Percentiles rank a stretch among this genome's conserved stretches.
Evolutionary conservation across 495 filamentous ascomycete genomes (phyloP).

Genomic region (Monascus purpureus): DNA sequence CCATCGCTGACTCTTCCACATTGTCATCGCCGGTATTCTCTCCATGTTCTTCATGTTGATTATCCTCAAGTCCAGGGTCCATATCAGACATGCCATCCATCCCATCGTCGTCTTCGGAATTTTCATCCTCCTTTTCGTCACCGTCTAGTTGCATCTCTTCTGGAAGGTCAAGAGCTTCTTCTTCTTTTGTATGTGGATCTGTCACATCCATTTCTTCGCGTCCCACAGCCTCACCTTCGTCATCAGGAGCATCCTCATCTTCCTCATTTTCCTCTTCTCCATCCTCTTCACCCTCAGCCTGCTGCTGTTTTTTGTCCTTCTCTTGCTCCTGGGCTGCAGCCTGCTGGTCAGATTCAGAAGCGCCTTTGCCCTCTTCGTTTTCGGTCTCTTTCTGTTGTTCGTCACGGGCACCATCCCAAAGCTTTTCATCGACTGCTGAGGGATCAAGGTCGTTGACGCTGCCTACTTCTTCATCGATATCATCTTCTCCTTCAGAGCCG

Average conservation of each 20-base stretch:
- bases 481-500: slow-evolving; percentile 42
- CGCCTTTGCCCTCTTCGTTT: slow-evolving; percentile 54
- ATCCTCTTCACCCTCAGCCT: slow-evolving; percentile 33
- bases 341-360: slow-evolving; percentile 48
- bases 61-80: slow-evolving; percentile 39
- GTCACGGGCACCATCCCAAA: slow-evolving; percentile 80
- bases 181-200: slow-evolving; percentile 62
- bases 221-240: slow-evolving; percentile 47
- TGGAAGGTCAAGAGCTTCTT: slow-evolving; percentile 48
- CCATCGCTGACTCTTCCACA: slow-evolving; percentile 21
- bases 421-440: slow-evolving; percentile 86
- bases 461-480: slow-evolving; percentile 78
- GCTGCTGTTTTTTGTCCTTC: slow-evolving; percentile 24
- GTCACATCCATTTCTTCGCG: slow-evolving; percentile 47
- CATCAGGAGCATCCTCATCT: slow-evolving; percentile 40
- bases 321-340: slow-evolving; percentile 45
- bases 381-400: slow-evolving; percentile 72
- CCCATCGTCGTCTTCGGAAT: slow-evolving; percentile 51
- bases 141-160: slow-evolving; percentile 60
- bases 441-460: slow-evolving; percentile 82
- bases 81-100: slow-evolving; percentile 62
- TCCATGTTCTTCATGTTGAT: slow-evolving; percentile 22
- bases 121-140: slow-evolving; percentile 46
- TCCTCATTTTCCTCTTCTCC: slow-evolving; percentile 41
- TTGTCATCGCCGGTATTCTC: slow-evolving; percentile 23